Percentiles rank a stretch among this genome's conserved stretches.
Evolutionary conservation across 352 stramenopile genomes (phyloP).

Genomic region (Globisporangium alternatum): DNA sequence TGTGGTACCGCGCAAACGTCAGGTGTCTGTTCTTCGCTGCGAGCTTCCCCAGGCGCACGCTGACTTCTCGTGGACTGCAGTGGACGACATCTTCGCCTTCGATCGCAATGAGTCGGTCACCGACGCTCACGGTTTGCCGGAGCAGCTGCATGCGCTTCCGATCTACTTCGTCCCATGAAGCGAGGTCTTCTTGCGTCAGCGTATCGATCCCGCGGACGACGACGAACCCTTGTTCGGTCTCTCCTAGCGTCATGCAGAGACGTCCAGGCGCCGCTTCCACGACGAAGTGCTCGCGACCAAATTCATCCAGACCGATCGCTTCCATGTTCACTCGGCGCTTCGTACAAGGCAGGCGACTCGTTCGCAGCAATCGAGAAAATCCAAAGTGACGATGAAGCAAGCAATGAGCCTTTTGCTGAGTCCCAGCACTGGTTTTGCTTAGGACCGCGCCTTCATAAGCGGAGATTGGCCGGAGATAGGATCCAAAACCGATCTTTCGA

Average conservation of each 20-base stretch:
- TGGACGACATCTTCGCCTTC: constrained; percentile 48
- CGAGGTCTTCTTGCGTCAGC: constrained; percentile 21
- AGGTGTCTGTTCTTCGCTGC: constrained; percentile 30
- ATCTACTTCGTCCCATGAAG: constrained; percentile 30
- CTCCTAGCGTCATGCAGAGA: constrained; percentile 50
- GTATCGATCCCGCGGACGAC: constrained; percentile 44
- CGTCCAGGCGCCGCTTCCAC: constrained; percentile 44
- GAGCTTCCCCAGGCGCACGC: constrained; percentile 41
- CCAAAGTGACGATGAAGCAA: constrained; percentile 17
- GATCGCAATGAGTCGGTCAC: constrained; percentile 51
- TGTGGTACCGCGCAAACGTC: constrained; percentile 54
- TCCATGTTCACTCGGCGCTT: constrained; percentile 21
- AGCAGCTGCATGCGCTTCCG: constrained; percentile 30
- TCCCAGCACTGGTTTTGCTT: not conserved
- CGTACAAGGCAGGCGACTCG: not conserved
- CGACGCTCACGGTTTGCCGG: constrained; percentile 31
- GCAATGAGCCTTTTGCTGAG: not conserved
- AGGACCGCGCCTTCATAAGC: not conserved
- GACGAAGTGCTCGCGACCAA: constrained; percentile 46
- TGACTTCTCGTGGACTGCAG: constrained; percentile 39
- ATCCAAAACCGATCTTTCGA: no score
- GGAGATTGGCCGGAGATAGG: no score
- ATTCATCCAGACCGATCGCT: constrained; percentile 31
- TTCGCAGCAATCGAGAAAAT: constrained; percentile 4
- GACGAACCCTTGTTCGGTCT: constrained; percentile 42